Conservation (phyloP, 495 filamentous ascomycete species). For the Podospora comata region DNA sequence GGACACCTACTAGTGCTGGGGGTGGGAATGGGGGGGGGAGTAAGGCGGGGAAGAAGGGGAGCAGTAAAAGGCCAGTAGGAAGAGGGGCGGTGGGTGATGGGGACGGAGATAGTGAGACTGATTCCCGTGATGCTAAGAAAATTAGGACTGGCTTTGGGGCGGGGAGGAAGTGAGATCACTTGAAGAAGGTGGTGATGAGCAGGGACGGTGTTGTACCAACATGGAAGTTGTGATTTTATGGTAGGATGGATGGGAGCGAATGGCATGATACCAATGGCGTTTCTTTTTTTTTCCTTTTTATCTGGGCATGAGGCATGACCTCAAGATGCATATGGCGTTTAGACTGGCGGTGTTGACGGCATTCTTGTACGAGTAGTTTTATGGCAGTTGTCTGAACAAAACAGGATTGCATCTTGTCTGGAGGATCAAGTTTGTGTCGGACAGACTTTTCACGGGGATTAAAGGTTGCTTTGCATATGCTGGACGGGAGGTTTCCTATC, state of each 20-base stretch:
- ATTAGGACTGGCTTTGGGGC: constrained; percentile 51
- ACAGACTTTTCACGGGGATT: too few species aligned
- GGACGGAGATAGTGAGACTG: constrained; percentile 48
- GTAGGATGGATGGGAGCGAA: constrained; percentile 9
- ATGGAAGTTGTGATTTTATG: background rate
- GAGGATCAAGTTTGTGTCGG: too few species aligned
- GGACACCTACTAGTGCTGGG: constrained; percentile 44
- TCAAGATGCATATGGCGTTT: background rate
- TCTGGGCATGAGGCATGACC: background rate
- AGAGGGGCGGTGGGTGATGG: constrained; percentile 18
- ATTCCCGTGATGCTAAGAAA: constrained; percentile 48
- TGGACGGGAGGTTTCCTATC: too few species aligned
- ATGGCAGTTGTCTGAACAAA: background rate
- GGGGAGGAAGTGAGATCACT: constrained; percentile 38
- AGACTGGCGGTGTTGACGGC: background rate
- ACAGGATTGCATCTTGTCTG: background rate
- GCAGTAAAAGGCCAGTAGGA: constrained; percentile 15
- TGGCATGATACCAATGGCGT: constrained; percentile 13
- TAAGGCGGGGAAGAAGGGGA: constrained; percentile 44
- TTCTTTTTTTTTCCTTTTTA: background rate
- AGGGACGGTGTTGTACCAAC: background rate
- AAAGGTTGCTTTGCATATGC: too few species aligned
- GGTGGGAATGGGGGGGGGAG: constrained; percentile 25
- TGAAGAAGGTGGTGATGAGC: background rate
- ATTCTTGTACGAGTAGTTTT: background rate